These are phyloP conservation scores for Taiozyma onychis DNA, from an alignment of 1,139 yeast genomes.

Conservation along the genomic window DNA sequence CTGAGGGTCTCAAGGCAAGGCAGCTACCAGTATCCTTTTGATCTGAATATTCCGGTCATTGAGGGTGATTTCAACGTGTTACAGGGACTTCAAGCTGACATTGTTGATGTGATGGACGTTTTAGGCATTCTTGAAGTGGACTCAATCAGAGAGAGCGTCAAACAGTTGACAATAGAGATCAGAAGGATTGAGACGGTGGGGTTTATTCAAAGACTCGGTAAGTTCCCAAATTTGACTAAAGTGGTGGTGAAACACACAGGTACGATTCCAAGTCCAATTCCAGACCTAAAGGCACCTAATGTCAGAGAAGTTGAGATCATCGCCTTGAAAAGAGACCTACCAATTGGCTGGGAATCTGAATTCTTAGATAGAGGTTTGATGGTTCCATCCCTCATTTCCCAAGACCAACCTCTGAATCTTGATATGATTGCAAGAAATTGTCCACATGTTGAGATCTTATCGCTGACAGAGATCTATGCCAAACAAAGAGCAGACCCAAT, in stretches of 20 bases:
- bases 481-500: not conserved
- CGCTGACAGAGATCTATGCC: not conserved
- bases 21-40: not conserved
- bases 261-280: not conserved
- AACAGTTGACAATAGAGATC: not conserved
- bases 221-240: not conserved
- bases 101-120: not conserved
- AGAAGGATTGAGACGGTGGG: not conserved
- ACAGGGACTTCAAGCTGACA: not conserved
- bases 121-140: not conserved
- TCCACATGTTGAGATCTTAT: not conserved
- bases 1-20: not conserved
- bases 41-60: not conserved
- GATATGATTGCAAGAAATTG: not conserved
- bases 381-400: not conserved
- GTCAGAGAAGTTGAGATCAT: not conserved
- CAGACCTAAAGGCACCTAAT: not conserved
- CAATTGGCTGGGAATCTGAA: not conserved
- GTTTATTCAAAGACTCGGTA: not conserved
- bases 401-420: not conserved
- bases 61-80: not conserved
- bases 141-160: not conserved
- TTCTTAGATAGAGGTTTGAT: not conserved
- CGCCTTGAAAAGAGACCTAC: not conserved
- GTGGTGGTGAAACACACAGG: not conserved